These are phyloP conservation scores for Mimosa pudica DNA, from an alignment of 306 rosid species.

Conservation along the genomic window DNA sequence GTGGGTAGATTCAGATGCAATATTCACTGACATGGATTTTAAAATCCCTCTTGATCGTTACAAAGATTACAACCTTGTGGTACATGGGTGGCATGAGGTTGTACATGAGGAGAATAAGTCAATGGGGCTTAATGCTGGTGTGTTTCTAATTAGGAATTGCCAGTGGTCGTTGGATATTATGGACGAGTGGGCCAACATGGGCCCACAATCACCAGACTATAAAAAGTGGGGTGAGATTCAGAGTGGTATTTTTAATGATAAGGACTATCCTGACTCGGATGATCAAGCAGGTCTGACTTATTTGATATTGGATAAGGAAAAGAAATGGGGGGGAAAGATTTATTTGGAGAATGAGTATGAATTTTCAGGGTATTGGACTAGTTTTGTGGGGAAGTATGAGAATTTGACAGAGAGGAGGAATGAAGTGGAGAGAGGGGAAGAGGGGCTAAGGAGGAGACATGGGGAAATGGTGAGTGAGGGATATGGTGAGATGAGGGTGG, in stretches of 20 bases:
- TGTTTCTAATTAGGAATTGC: conserved; percentile 77
- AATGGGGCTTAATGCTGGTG: conserved; percentile 95
- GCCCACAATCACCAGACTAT: conserved; percentile 75
- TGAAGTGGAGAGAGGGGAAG: conserved; percentile 49
- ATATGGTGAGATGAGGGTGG: conserved; percentile 50
- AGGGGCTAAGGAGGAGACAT: conserved; percentile 62
- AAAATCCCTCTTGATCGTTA: conserved; percentile 61
- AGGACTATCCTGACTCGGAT: conserved; percentile 78
- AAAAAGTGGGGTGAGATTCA: conserved; percentile 66
- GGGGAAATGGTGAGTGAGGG: conserved; percentile 71
- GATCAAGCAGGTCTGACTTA: conserved; percentile 93
- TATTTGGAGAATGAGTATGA: conserved; percentile 67
- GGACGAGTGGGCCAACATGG: conserved; percentile 83
- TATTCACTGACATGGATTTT: conserved; percentile 90
- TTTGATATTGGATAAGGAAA: conserved; percentile 56
- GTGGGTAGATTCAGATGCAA: conserved; percentile 97
- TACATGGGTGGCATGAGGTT: conserved; percentile 73
- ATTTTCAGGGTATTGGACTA: conserved; percentile 84
- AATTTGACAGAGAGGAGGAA: conserved; percentile 43
- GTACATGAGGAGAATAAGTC: conserved; percentile 67
- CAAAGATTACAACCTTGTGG: conserved; percentile 64
- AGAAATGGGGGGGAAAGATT: conserved; percentile 71
- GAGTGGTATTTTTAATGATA: conserved; percentile 66
- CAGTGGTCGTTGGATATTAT: conserved; percentile 86
- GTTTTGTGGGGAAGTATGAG: conserved; percentile 45